phyloP scores from a whole-genome alignment of 768 basidiomycete species.

The Boletus insuetus region DNA sequence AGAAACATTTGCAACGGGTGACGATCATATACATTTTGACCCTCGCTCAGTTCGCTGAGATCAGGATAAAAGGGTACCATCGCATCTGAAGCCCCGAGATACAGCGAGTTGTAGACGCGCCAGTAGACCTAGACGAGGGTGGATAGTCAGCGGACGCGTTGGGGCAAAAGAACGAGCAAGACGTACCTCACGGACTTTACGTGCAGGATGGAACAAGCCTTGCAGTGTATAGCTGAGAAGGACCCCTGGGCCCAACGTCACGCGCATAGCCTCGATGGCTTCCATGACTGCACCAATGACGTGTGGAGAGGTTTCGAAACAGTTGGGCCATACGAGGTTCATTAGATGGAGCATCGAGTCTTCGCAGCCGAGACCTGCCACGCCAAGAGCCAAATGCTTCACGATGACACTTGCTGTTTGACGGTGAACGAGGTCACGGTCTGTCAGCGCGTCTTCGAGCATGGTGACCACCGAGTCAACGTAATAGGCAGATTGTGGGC shows the following conservation, averaged over 20 bases:
- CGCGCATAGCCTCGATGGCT: constrained; percentile 95
- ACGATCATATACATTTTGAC: constrained; percentile 85
- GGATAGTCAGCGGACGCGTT: neutral
- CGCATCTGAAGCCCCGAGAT: constrained; percentile 86
- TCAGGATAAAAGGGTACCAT: constrained; percentile 96
- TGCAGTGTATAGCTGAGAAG: constrained; percentile 90
- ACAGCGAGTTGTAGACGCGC: constrained; percentile 93
- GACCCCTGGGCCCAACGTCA: constrained; percentile 91
- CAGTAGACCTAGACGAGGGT: constrained; percentile 64
- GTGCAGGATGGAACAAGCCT: constrained; percentile 94
- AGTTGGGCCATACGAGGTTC: constrained; percentile 99
- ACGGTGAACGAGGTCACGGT: constrained; percentile 96
- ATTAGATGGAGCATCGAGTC: constrained; percentile 97
- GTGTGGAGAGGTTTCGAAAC: constrained; percentile 97
- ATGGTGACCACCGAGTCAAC: constrained; percentile 96
- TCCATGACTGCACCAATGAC: constrained; percentile 99
- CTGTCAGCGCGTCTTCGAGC: constrained; percentile 97
- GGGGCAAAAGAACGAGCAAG: neutral
- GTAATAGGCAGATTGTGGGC: constrained; percentile 94
- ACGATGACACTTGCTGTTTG: constrained; percentile 98
- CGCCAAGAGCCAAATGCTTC: constrained; percentile 95
- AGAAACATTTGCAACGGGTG: constrained; percentile 85
- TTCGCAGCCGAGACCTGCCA: constrained; percentile 95
- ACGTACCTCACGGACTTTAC: constrained; percentile 91
- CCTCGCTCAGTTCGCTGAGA: constrained; percentile 85